Conservation (phyloP, 306 rosid genomes). For the Cotoneaster glaucophyllus region DNA sequence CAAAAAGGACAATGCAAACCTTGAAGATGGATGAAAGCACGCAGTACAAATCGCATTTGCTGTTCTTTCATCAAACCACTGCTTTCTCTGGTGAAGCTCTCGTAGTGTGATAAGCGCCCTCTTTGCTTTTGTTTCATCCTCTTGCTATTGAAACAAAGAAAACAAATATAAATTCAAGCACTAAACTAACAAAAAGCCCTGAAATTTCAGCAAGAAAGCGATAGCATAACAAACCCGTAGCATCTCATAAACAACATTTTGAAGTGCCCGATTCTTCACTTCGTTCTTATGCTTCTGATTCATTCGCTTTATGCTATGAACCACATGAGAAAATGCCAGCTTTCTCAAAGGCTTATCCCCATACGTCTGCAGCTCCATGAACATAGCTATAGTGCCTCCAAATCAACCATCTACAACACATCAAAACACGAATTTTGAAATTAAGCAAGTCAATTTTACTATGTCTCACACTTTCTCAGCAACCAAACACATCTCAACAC, state of each 20-base stretch:
- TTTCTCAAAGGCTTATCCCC: constrained; percentile 50
- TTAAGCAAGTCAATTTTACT: neutral
- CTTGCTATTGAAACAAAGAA: constrained; percentile 36
- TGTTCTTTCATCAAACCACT: constrained; percentile 86
- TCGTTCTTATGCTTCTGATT: constrained; percentile 73
- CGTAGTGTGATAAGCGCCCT: constrained; percentile 60
- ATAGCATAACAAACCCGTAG: constrained; percentile 46
- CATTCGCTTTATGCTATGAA: constrained; percentile 70
- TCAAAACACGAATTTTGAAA: neutral
- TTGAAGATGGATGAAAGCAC: constrained; percentile 63
- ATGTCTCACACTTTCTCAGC: neutral
- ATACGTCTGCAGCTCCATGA: constrained; percentile 76
- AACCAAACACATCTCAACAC: neutral
- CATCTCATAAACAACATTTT: constrained; percentile 55
- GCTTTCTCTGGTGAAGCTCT: constrained; percentile 69
- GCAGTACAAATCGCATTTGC: constrained; percentile 86
- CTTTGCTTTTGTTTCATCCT: constrained; percentile 70
- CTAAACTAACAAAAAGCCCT: neutral
- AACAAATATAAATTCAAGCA: constrained; percentile 8
- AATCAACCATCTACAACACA: constrained; percentile 43
- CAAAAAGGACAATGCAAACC: constrained; percentile 30
- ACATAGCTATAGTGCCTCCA: constrained; percentile 55
- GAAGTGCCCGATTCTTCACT: constrained; percentile 69
- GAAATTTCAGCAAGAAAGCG: neutral
- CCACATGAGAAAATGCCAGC: constrained; percentile 56